Conservation (phyloP, 129 eudicot genomes). For the Helianthus tuberosus region DNA sequence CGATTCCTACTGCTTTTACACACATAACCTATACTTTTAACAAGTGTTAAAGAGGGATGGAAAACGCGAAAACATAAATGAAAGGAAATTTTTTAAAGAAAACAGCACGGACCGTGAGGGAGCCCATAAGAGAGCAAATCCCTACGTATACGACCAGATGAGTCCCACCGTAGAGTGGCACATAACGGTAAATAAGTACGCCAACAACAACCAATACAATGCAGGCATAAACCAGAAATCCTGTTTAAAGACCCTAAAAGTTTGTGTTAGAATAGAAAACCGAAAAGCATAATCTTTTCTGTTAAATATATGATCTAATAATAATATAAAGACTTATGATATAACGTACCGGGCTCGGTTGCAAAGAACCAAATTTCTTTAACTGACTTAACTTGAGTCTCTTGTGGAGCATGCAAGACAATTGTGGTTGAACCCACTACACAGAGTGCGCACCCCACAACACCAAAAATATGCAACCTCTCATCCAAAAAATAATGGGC, state of each 20-base stretch:
- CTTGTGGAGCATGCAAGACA: constrained; percentile 86
- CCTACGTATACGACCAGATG: constrained; percentile 75
- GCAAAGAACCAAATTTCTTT: constrained; percentile 79
- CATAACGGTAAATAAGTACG: constrained; percentile 50
- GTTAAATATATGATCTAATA: too few species aligned
- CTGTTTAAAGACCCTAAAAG: constrained; percentile 39
- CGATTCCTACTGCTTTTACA: constrained; percentile 91
- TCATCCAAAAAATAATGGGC: constrained; percentile 82
- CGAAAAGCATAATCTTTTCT: constrained; percentile 9
- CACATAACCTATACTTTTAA: constrained; percentile 64
- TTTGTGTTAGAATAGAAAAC: constrained; percentile 13
- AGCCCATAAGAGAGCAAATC: constrained; percentile 90
- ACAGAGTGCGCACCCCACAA: constrained; percentile 85
- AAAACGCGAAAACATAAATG: background rate
- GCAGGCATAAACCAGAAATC: constrained; percentile 57
- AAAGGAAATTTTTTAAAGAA: too few species aligned
- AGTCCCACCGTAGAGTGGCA: constrained; percentile 66
- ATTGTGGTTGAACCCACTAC: constrained; percentile 79
- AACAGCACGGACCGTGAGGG: constrained; percentile 62
- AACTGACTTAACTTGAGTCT: constrained; percentile 63
- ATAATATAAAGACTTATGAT: background rate
- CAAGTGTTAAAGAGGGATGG: background rate
- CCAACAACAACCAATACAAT: constrained; percentile 45
- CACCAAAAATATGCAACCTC: constrained; percentile 71
- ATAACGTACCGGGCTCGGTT: constrained; percentile 57